Conservation (phyloP, 176 grass and related monocot species). For the Hordeum marinum region DNA sequence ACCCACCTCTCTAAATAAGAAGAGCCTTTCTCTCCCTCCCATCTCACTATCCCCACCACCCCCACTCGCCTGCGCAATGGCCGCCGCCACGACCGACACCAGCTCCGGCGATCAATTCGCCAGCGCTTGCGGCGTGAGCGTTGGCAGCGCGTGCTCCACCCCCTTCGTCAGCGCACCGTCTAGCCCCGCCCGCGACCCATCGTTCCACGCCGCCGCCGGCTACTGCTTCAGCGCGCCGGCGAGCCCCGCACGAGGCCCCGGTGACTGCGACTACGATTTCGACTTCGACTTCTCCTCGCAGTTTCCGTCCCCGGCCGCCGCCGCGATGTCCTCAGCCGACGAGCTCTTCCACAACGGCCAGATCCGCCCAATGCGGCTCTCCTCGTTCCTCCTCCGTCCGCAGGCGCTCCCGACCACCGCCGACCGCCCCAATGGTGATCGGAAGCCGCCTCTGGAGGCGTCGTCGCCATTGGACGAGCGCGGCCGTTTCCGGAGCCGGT, state of each 20-base stretch:
- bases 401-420: conserved; percentile 27
- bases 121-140: background rate
- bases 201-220: background rate
- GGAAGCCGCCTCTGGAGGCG: background rate
- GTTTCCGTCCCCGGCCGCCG: conserved; percentile 10
- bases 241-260: conserved; percentile 52
- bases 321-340: conserved; percentile 73
- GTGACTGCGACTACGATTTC: background rate
- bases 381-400: conserved; percentile 38
- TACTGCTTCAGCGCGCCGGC: conserved; percentile 74
- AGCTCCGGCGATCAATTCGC: conserved; percentile 6
- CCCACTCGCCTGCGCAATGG: conserved; percentile 20
- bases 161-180: conserved; percentile 55
- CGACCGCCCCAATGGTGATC: background rate
- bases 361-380: conserved; percentile 58
- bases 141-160: conserved; percentile 47
- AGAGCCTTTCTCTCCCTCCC: background rate
- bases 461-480: background rate
- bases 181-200: conserved; percentile 39
- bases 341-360: conserved; percentile 89
- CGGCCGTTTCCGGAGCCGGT: conserved; percentile 37
- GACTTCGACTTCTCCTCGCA: conserved; percentile 43
- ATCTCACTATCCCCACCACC: background rate
- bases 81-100: background rate
- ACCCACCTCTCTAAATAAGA: background rate